A percentile compares a stretch with the other conserved stretches of the same genome.
phyloP scores from a whole-genome alignment of 768 basidiomycete genomes.

The Strobilomyces confusus region DNA sequence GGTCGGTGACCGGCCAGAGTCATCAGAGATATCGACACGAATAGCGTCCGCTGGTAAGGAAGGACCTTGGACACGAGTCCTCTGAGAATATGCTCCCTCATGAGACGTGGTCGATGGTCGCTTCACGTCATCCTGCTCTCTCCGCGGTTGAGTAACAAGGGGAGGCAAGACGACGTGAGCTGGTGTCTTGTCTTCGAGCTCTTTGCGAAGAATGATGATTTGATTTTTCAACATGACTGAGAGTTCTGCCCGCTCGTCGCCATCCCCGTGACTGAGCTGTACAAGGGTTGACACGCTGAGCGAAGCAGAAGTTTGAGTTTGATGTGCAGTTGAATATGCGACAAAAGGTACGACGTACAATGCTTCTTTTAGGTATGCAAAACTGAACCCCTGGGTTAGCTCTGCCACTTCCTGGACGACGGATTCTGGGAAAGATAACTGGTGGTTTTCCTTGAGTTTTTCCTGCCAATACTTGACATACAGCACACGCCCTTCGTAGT shows the following conservation, averaged over 20 bases:
- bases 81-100: not conserved
- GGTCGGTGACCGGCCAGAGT: not conserved
- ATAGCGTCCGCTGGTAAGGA: not conserved
- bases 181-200: constrained; percentile 48
- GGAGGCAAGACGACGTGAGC: not conserved
- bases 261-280: constrained; percentile 50
- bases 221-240: constrained; percentile 47
- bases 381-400: constrained; percentile 66
- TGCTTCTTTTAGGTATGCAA: constrained; percentile 86
- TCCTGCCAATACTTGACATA: constrained; percentile 80
- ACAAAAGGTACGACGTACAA: constrained; percentile 52
- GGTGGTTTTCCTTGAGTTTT: constrained; percentile 61
- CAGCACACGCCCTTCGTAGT: constrained; percentile 54
- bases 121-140: not conserved
- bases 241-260: constrained; percentile 50
- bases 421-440: constrained; percentile 62
- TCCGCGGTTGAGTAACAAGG: not conserved
- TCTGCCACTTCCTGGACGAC: constrained; percentile 58
- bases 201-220: constrained; percentile 59
- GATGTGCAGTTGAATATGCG: not conserved
- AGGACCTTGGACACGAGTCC: not conserved
- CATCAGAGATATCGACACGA: not conserved
- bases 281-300: constrained; percentile 72
- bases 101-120: not conserved
- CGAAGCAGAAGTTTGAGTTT: not conserved